Evolutionary conservation across 768 basidiomycete species (phyloP).

Genomic region (Pulveroboletus frians): DNA sequence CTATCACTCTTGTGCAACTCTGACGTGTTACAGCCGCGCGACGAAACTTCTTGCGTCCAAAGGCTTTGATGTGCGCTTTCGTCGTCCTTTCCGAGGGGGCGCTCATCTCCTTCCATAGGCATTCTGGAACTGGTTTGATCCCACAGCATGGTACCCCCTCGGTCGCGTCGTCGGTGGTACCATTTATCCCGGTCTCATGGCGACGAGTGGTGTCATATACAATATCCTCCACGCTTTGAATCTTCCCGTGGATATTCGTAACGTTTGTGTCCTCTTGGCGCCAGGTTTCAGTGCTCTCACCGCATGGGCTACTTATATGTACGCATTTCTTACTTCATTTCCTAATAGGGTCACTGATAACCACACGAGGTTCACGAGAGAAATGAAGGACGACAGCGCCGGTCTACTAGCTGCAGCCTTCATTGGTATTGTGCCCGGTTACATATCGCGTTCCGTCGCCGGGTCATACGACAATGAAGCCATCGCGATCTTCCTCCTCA

Average conservation of each 20-base stretch:
- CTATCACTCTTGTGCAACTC: neutral
- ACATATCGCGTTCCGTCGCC: conserved; percentile 98
- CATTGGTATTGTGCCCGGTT: conserved; percentile 96
- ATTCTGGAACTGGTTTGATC: conserved; percentile 99
- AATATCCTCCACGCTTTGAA: conserved; percentile 81
- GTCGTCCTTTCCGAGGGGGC: neutral
- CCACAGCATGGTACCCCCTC: conserved; percentile 98
- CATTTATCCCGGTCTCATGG: conserved; percentile 98
- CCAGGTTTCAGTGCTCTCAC: conserved; percentile 97
- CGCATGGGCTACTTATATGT: conserved; percentile 96
- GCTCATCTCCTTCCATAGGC: conserved; percentile 48
- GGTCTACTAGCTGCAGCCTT: conserved; percentile 97
- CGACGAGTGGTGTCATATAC: conserved; percentile 96
- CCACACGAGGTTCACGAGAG: conserved; percentile 80
- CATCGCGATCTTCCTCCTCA: conserved; percentile 98
- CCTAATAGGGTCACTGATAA: neutral
- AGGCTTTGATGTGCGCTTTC: conserved; percentile 83
- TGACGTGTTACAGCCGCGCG: conserved; percentile 61
- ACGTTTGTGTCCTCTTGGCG: conserved; percentile 93
- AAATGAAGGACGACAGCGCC: conserved; percentile 92
- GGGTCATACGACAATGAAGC: conserved; percentile 99
- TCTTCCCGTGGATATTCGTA: conserved; percentile 95
- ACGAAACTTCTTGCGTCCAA: conserved; percentile 85
- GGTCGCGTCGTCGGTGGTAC: conserved; percentile 98
- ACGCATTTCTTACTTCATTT: conserved; percentile 23